Evolutionary conservation across 345 rosid species (phyloP), one percentile per base, ranked within the genome.

Genomic region (Isatis tinctoria): DNA sequence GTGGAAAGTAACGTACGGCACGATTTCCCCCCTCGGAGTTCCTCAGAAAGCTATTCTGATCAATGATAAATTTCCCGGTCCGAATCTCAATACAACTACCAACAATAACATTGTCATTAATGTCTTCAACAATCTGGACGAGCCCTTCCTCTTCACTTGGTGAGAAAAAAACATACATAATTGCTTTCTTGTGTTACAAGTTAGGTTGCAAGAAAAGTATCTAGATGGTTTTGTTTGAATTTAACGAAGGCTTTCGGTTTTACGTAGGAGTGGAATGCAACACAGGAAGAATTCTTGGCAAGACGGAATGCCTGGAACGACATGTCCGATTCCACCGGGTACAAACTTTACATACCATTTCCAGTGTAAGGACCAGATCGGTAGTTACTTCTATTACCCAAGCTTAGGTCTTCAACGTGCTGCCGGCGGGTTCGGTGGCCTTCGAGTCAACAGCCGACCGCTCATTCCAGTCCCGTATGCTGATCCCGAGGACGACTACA

Each of bases 261-360:
- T 11, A 26, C 27, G 43, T 47, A 90, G 94, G 97, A 85, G 87
- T 52, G 97, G 97, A 20, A 87, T 90, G 58, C 92, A 90, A 77
- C 97, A 88, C 83, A 84, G 85, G 76, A 82, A 91, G 61, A 88
- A 90, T 75, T 84, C 88, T 9, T 90, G 94, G 92, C 92, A 88
- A 69, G 97, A 90, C 39, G 97, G 97, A 48, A 87, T 88, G 10
- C 85, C 82, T 6, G 97, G 97, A 52, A 90, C 97, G 16, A 88
- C 86, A 74, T 90, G 97, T 70, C 94, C 92, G 2, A 88, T 90
- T 67, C 90, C 89, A 53, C 90, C 97, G 0, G 97, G 97, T n/a
- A 49, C 66, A 44, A 90, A 90, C 83, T 85, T 87, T 85, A 87
- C 92, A 9, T 90, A 88, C 76, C 82, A 71, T 54, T 87, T 90